Percentiles rank a stretch among this genome's conserved stretches.
phyloP scores from a whole-genome alignment of 257 asterid genomes.

The Lithospermum erythrorhizon region DNA sequence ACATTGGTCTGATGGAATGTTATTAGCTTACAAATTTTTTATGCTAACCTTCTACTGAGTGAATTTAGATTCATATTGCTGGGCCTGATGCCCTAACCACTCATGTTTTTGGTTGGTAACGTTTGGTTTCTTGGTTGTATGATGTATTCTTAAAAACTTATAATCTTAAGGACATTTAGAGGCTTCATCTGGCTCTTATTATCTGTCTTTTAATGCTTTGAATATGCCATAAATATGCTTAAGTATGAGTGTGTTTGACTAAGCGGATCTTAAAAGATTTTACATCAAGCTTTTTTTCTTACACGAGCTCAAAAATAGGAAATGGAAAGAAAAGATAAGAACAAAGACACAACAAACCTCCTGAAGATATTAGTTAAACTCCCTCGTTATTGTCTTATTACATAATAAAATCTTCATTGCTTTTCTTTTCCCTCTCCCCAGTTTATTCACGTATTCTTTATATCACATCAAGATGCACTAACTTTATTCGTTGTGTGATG shows the following conservation, averaged over 20 bases:
- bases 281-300: too few species aligned
- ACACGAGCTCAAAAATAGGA: too few species aligned
- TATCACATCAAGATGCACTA: background rate
- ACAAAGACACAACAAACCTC: too few species aligned
- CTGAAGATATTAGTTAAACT: too few species aligned
- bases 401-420: background rate
- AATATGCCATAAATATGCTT: background rate
- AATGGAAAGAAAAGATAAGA: too few species aligned
- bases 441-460: background rate
- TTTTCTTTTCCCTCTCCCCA: background rate
- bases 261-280: too few species aligned
- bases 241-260: background rate
- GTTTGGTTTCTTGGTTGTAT: too few species aligned
- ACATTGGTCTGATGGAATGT: background rate
- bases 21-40: too few species aligned
- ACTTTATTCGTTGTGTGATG: background rate
- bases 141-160: too few species aligned
- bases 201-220: background rate
- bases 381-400: too few species aligned
- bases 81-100: background rate
- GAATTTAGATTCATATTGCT: background rate
- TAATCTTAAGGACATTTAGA: background rate
- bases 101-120: background rate
- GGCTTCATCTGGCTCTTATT: background rate
- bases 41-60: background rate